A percentile compares a stretch with the other conserved stretches of the same genome.
phyloP scores from a whole-genome alignment of 257 asterid species.

The Penstemon davidsonii region DNA sequence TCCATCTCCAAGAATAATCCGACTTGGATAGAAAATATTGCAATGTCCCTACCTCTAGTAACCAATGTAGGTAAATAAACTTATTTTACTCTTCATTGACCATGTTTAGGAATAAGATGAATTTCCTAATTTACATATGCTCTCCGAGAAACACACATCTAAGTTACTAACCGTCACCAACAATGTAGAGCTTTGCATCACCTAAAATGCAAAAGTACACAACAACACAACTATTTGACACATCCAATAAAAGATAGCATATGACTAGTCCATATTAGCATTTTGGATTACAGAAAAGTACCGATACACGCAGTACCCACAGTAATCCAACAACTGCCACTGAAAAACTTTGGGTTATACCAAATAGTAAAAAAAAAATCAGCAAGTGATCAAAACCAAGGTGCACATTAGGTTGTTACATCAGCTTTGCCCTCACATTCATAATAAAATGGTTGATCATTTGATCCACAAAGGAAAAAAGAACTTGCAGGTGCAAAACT shows the following conservation, averaged over 20 bases:
- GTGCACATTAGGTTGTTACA: too few relatives aligned
- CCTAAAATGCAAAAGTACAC: background rate
- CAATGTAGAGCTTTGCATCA: background rate
- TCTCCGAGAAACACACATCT: background rate
- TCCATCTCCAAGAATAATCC: too few relatives aligned
- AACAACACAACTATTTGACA: background rate
- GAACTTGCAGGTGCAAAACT: too few relatives aligned
- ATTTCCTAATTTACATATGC: constrained; percentile 1
- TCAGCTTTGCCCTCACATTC: too few relatives aligned
- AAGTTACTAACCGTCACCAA: background rate
- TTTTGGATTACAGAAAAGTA: background rate
- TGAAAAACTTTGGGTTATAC: background rate
- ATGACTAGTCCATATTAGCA: background rate
- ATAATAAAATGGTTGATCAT: too few relatives aligned
- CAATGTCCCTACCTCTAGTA: too few relatives aligned
- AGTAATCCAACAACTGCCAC: constrained; percentile 11
- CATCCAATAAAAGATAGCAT: background rate
- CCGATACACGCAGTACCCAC: background rate
- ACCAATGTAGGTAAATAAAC: background rate
- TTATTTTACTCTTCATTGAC: constrained; percentile 3
- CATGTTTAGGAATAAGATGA: background rate
- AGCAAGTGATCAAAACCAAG: too few relatives aligned
- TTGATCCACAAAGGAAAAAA: too few relatives aligned
- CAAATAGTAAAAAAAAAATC: too few relatives aligned
- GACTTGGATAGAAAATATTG: too few relatives aligned